Evolutionary conservation across 2,329 filamentous ascomycete species (phyloP), one percentile per base, ranked within the genome.

Genomic region (Cladosporium sp.): DNA sequence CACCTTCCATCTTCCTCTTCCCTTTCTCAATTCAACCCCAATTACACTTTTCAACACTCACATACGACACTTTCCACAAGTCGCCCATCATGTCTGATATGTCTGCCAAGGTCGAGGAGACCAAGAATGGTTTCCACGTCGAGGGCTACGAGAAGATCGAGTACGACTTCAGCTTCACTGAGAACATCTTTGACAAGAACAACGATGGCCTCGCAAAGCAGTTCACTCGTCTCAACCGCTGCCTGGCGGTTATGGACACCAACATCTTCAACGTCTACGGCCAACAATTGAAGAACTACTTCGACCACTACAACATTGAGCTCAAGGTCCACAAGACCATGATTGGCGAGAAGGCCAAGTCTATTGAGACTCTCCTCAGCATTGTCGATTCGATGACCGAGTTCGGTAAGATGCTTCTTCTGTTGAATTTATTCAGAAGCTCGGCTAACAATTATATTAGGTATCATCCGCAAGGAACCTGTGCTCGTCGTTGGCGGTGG

Each of bases 341-440:
- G 76, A 88, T 90, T 70, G 87, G 87, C 12, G 87, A 90, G 71
- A 89, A 89, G 74, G 86, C 86, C 42, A 90, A 90, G 80, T 86
- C 83, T 1, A 86, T 90, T 67, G 84, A 88, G 28, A 89, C 86
- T 0, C 79, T 89, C 60, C 72, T 88, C 54, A 83, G 79, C 64
- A 89, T 90, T 65, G 85, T 88, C 55, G 86, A 89, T 69, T 87
- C 85, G 3, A 89, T 90, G 86, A 89, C 79, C 59, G 84, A 88
- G 22, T 89, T 90, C 69, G 87, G 87, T 28, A 84, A 88, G 58
- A 86, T 1, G 7, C 25, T 14, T 45, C 14, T 4, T 20, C 7
- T 22, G 9, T 37, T 30, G 11, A 6, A 11, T 5, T 7, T 11
- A 22, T 15, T 25, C n/a, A 34, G 9, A n/a, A 19, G 11, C 15